Evolutionary conservation across 2,329 filamentous ascomycete species (phyloP).

Genomic region (Penicillium oxalicum): DNA sequence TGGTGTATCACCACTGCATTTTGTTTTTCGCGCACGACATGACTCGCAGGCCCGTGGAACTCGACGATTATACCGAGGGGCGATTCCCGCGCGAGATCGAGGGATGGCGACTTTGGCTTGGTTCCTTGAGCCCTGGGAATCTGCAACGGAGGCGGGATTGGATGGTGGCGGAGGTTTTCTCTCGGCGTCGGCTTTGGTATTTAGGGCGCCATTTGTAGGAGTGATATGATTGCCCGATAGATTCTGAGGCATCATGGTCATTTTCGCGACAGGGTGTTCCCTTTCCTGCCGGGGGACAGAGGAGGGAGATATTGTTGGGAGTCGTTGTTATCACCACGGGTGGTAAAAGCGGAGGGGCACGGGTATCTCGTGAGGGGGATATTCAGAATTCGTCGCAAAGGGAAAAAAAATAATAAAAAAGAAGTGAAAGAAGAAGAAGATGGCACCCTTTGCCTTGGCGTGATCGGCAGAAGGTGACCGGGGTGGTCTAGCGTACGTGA

Average conservation of each 20-base stretch:
- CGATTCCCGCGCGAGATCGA: conserved; percentile 19
- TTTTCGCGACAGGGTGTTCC: conserved; percentile 1
- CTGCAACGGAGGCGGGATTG: conserved; percentile 7
- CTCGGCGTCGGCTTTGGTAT: background rate
- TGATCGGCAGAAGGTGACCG: background rate
- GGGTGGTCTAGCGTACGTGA: background rate
- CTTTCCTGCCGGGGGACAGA: too few species aligned
- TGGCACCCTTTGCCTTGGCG: background rate
- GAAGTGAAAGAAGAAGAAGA: background rate
- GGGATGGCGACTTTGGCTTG: conserved; percentile 27
- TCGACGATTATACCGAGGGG: conserved; percentile 16
- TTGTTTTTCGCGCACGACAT: conserved; percentile 35
- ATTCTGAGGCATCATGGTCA: conserved; percentile 12
- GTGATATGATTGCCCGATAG: conserved; percentile 1
- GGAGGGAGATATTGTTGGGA: background rate
- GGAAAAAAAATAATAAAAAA: too few species aligned
- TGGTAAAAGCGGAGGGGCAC: background rate
- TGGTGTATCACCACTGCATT: conserved; percentile 36
- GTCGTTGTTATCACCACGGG: background rate
- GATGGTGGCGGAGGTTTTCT: background rate
- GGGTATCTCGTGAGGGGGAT: background rate
- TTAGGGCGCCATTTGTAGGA: background rate
- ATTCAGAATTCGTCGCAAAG: conserved; percentile 1
- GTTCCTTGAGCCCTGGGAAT: conserved; percentile 4
- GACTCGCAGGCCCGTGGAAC: conserved; percentile 33